phyloP scores from a whole-genome alignment of 2,329 filamentous ascomycete species.

The Diaporthe ampelina region DNA sequence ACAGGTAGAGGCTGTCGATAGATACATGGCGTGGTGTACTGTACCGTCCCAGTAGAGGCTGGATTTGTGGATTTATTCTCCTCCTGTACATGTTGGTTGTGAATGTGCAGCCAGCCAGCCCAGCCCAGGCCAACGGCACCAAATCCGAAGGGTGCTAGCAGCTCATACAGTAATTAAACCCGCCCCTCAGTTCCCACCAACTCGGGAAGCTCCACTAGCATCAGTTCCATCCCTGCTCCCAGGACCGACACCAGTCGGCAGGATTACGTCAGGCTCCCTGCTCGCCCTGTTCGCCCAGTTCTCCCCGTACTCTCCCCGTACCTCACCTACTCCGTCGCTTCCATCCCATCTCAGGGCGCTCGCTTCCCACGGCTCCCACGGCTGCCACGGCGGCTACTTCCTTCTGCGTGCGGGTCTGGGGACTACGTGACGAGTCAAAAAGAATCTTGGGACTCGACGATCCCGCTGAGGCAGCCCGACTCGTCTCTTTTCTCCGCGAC shows the following conservation, averaged over 20 bases:
- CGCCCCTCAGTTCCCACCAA: constrained; percentile 29
- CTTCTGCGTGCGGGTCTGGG: constrained; percentile 20
- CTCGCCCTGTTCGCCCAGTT: not conserved
- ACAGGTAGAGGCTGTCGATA: not conserved
- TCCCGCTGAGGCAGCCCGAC: not conserved
- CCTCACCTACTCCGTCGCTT: not conserved
- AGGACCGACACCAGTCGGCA: constrained; percentile 14
- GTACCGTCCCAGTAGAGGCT: not conserved
- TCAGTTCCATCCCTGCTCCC: constrained; percentile 24
- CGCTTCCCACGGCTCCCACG: not conserved
- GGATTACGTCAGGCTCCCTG: constrained; percentile 23
- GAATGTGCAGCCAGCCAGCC: constrained; percentile 4
- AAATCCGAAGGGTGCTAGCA: constrained; percentile 11
- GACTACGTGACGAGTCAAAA: constrained; percentile 26
- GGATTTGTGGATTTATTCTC: constrained; percentile 18
- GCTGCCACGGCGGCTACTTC: constrained; percentile 20
- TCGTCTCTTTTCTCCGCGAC: not conserved
- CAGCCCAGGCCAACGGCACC: constrained; percentile 6
- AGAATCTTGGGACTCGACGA: constrained; percentile 8
- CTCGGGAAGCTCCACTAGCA: constrained; percentile 29
- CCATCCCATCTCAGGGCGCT: not conserved
- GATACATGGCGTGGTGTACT: not conserved
- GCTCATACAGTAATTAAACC: constrained; percentile 6
- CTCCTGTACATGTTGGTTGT: not conserved
- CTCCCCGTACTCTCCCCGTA: not conserved